phyloP scores from a whole-genome alignment of 2,329 filamentous ascomycete species.

The Colletotrichum sp. region DNA sequence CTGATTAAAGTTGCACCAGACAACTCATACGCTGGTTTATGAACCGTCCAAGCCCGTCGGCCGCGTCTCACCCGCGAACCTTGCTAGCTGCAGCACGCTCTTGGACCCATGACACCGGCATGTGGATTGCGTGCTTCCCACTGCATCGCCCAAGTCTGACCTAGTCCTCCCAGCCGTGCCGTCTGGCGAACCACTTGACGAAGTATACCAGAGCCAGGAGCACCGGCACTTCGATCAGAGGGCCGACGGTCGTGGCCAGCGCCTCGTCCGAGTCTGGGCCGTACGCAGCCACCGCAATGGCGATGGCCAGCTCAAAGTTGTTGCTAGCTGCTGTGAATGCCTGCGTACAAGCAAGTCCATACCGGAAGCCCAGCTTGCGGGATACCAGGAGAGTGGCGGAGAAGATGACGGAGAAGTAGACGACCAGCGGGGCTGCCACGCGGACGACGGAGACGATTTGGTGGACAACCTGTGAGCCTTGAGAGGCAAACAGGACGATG shows the following conservation, averaged over 20 bases:
- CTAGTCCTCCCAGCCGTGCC: conserved; percentile 58
- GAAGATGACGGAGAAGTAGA: conserved; percentile 83
- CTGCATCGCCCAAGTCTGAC: not conserved
- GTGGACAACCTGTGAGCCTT: conserved; percentile 77
- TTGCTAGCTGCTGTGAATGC: conserved; percentile 92
- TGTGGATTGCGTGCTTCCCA: not conserved
- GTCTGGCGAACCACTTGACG: conserved; percentile 62
- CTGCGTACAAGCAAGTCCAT: conserved; percentile 74
- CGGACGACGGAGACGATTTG: conserved; percentile 85
- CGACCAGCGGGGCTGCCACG: conserved; percentile 79
- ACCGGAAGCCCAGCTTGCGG: conserved; percentile 73
- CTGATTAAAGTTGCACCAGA: not conserved
- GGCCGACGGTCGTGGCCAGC: conserved; percentile 81
- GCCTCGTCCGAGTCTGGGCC: conserved; percentile 81
- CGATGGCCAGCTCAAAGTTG: conserved; percentile 92
- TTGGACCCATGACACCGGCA: conserved; percentile 4
- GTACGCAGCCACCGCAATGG: conserved; percentile 82
- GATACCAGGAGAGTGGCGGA: conserved; percentile 67
- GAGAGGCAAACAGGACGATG: conserved; percentile 82
- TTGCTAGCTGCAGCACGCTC: not conserved
- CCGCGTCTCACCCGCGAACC: not conserved
- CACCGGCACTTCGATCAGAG: conserved; percentile 86
- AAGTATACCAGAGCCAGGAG: conserved; percentile 79
- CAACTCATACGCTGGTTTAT: not conserved
- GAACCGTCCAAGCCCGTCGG: not conserved